phyloP scores from a whole-genome alignment of 768 basidiomycete genomes.

The Leccinum disarticulatum region DNA sequence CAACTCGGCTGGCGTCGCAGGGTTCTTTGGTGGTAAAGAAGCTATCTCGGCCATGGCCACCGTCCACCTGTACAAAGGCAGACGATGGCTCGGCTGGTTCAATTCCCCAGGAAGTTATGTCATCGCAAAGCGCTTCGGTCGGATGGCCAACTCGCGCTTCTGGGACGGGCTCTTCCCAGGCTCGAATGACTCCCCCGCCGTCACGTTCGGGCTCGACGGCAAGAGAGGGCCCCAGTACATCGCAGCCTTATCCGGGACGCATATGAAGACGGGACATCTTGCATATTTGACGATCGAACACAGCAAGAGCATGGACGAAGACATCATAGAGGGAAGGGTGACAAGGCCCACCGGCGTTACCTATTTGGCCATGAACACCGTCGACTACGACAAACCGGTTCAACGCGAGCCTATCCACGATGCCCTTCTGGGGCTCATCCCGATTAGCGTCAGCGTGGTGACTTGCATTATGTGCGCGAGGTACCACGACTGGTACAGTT shows the following conservation, averaged over 20 bases:
- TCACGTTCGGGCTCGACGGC: constrained; percentile 32
- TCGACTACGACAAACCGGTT: constrained; percentile 4
- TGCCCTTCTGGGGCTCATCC: constrained; percentile 20
- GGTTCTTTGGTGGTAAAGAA: constrained; percentile 38
- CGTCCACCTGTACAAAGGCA: constrained; percentile 31
- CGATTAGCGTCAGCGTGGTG: constrained; percentile 24
- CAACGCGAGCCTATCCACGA: background rate
- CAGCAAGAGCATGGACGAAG: background rate
- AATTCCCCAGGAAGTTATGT: constrained; percentile 37
- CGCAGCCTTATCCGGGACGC: constrained; percentile 32
- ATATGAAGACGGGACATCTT: constrained; percentile 29
- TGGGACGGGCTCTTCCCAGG: constrained; percentile 37
- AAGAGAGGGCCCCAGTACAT: constrained; percentile 29
- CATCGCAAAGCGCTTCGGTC: constrained; percentile 33
- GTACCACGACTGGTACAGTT: constrained; percentile 31
- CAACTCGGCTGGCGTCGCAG: constrained; percentile 33
- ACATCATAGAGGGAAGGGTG: constrained; percentile 3
- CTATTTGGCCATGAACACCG: constrained; percentile 19
- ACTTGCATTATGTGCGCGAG: constrained; percentile 27
- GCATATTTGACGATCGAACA: constrained; percentile 26
- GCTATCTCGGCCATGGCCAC: constrained; percentile 37
- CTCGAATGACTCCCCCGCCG: constrained; percentile 22
- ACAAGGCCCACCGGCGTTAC: constrained; percentile 14
- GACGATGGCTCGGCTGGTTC: constrained; percentile 37
- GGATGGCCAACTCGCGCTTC: constrained; percentile 30